Base-by-base conservation (phyloP, 306 rosid species). In the Luffa aegyptiaca region DNA sequence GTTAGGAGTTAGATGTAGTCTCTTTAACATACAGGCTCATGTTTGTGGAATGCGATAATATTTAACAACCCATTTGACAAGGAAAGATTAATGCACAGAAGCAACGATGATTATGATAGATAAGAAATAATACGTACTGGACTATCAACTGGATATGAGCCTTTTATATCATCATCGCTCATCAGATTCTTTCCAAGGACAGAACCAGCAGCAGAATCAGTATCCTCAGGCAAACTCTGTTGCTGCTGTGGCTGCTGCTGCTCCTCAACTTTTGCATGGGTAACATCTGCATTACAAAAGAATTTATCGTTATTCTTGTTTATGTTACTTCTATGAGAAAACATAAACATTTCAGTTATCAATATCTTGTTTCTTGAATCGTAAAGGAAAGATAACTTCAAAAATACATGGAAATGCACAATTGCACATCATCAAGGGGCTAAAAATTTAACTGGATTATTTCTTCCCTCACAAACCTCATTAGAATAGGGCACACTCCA, bases 161-260 rank as follows among this genome's bases (percentile, higher is more conserved):
- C 86, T 85, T 89, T 92, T 88, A 92, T 79, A 83, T 95, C 97
- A 86, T 95, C 98, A 73, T 92, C 97, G 35, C 81, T 89, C 84
- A 87, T 76, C 79, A 88, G 89, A 89, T 83, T 95, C 87, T 92
- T 95, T 82, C 87, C 90, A 17, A 89, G 80, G 81, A 91, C 96
- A 85, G 89, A 77, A 86, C 84, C 84, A 76, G 85, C 77, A 56
- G 89, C 61, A 82, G 97, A 45, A 49, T 92, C 97, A 5, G 81
- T 79, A 58, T 95, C 97, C 58, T 95, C 98, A 55, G 88, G 82
- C 80, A 87, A 70, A 88, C 71, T 90, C 68, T 84, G 97, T 48
- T 87, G 90, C 68, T 88, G 98, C 83, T 81, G 93, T 66, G 84
- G 93, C 76, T 85, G 97, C 78, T 95, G 93, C 76, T 84, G 94